phyloP scores from a whole-genome alignment of 208 protist species.

The Trypanosoma grayi region DNA sequence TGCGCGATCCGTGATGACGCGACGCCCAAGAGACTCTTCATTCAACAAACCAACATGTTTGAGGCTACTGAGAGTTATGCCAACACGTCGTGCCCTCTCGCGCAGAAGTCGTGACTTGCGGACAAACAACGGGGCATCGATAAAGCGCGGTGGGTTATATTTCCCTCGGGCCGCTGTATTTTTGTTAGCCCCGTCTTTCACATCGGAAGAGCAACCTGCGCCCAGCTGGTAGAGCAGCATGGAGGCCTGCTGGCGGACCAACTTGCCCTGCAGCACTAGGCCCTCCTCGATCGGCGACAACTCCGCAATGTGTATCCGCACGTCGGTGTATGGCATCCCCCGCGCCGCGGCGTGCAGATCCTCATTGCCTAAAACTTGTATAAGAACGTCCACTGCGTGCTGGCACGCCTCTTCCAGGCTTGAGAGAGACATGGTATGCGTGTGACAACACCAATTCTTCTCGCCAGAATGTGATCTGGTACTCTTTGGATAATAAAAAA shows the following conservation, averaged over 20 bases:
- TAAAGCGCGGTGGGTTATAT: neutral
- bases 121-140: conserved; percentile 18
- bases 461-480: no score
- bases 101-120: conserved; percentile 19
- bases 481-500: neutral
- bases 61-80: conserved; percentile 14
- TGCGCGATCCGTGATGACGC: conserved; percentile 26
- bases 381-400: conserved; percentile 8
- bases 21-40: conserved; percentile 20
- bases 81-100: conserved; percentile 19
- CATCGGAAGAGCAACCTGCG: neutral
- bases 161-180: neutral
- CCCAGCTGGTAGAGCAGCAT: conserved; percentile 8
- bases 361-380: conserved; percentile 1
- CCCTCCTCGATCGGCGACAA: conserved; percentile 6
- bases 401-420: conserved; percentile 7
- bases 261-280: neutral
- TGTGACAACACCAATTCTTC: no score
- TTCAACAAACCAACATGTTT: conserved; percentile 23
- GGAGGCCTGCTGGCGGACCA: conserved; percentile 15
- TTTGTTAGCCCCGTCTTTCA: neutral
- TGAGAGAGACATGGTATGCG: neutral
- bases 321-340: neutral
- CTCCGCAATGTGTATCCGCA: neutral
- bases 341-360: conserved; percentile 10